Evolutionary conservation across 257 asterid species (phyloP).

Genomic region (Fraxinus americana): DNA sequence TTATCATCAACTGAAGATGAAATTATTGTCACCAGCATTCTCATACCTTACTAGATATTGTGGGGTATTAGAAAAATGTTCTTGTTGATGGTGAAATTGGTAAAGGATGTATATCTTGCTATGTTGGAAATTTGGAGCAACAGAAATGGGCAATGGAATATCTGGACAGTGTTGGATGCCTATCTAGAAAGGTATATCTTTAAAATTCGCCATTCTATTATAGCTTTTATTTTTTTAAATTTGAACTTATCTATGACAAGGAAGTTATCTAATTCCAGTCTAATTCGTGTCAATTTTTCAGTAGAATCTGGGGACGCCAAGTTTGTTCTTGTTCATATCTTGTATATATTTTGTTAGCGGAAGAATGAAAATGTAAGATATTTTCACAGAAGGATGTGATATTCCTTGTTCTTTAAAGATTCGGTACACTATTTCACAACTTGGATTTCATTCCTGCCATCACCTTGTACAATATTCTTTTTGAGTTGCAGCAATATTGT

Average conservation of each 20-base stretch:
- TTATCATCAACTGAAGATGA: neutral
- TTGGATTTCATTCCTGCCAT: neutral
- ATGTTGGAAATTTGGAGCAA: conserved; percentile 10
- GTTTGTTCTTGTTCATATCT: conserved; percentile 23
- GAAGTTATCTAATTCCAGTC: conserved; percentile 6
- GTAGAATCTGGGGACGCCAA: conserved; percentile 33
- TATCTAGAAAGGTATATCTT: conserved; percentile 12
- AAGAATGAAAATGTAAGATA: conserved; percentile 25
- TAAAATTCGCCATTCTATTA: neutral
- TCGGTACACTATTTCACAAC: neutral
- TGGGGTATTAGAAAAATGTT: conserved; percentile 7
- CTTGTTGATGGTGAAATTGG: conserved; percentile 5
- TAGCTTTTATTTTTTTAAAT: neutral
- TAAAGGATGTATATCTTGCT: conserved; percentile 3
- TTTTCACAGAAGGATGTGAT: neutral
- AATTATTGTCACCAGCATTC: neutral
- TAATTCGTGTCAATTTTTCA: conserved; percentile 17
- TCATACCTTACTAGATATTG: neutral
- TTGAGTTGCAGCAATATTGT: neutral
- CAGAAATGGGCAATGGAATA: conserved; percentile 9
- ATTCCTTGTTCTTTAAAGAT: neutral
- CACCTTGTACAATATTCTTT: neutral
- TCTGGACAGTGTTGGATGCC: neutral
- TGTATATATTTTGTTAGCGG: conserved; percentile 36
- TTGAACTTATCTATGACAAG: conserved; percentile 2